These are phyloP conservation scores for Rhizomucor miehei DNA, from an alignment of 371 early-diverging fungal species.

Conservation along the genomic window DNA sequence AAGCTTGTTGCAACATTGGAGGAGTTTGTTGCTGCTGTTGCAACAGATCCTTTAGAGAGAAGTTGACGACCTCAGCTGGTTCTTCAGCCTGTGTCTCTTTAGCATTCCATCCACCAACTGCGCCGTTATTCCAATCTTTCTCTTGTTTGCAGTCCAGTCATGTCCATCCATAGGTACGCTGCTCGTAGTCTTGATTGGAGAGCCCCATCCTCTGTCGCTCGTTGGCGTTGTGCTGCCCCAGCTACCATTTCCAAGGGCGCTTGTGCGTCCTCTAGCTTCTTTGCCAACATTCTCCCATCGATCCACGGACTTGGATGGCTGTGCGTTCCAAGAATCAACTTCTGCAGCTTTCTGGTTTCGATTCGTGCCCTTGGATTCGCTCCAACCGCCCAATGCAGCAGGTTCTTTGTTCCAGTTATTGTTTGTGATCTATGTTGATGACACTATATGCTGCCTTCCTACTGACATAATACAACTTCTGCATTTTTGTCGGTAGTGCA, in stretches of 20 bases:
- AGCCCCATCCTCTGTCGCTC: background rate
- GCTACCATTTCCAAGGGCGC: background rate
- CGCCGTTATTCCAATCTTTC: too few species aligned
- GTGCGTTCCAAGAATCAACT: too few species aligned
- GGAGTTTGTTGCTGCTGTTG: conserved; percentile 3
- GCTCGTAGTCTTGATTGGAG: conserved; percentile 12
- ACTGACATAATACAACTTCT: too few species aligned
- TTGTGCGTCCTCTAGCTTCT: too few species aligned
- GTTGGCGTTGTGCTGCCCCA: conserved; percentile 3
- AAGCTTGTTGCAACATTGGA: background rate
- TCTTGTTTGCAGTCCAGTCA: too few species aligned
- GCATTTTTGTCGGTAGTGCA: too few species aligned
- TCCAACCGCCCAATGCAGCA: conserved; percentile 4
- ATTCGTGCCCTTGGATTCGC: background rate
- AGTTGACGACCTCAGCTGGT: conserved; percentile 9
- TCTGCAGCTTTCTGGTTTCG: background rate
- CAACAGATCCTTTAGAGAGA: conserved; percentile 12
- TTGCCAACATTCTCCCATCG: too few species aligned
- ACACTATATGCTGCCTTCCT: too few species aligned
- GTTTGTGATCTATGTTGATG: too few species aligned
- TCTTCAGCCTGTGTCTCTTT: too few species aligned
- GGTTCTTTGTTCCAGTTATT: background rate
- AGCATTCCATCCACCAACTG: too few species aligned
- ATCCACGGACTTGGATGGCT: too few species aligned
- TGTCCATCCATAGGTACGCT: conserved; percentile 6